Conservation (phyloP, 208 protist species). For the Trypanosoma cruzi region DNA sequence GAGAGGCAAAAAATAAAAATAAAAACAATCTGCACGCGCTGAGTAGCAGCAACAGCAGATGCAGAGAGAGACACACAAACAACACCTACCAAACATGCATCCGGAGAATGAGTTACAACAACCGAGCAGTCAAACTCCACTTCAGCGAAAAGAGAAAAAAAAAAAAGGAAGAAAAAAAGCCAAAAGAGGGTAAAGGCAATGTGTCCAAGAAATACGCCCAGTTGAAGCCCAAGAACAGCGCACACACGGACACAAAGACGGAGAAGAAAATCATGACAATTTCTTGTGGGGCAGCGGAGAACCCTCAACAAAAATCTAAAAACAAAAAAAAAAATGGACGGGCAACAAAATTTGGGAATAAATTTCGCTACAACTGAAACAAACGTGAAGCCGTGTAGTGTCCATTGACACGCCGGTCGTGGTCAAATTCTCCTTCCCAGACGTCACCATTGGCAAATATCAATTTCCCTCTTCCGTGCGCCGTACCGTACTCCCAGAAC, state of each 20-base stretch:
- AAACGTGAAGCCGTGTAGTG: constrained; percentile 37
- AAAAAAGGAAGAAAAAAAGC: background rate
- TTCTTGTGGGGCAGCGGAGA: background rate
- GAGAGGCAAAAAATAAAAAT: background rate
- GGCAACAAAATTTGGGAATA: constrained; percentile 1
- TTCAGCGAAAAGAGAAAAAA: background rate
- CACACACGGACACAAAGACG: background rate
- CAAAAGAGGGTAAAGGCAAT: constrained; percentile 10
- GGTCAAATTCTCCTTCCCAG: constrained; percentile 55
- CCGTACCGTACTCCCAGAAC: constrained; percentile 53
- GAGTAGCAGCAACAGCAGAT: background rate
- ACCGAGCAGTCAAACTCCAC: background rate
- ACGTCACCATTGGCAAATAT: constrained; percentile 74
- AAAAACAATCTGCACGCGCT: background rate
- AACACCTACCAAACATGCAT: background rate
- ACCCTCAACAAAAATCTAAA: background rate
- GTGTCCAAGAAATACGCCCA: too few species aligned
- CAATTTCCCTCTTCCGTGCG: constrained; percentile 61
- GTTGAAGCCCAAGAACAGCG: too few species aligned
- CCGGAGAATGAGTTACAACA: background rate
- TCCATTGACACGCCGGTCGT: constrained; percentile 45
- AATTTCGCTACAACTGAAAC: constrained; percentile 22
- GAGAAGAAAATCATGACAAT: background rate
- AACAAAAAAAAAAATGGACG: background rate
- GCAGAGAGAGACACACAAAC: background rate